Percentiles rank a stretch among this genome's conserved stretches.
Conservation (phyloP, 208 protist species). For the Entamoeba dispar region DNA sequence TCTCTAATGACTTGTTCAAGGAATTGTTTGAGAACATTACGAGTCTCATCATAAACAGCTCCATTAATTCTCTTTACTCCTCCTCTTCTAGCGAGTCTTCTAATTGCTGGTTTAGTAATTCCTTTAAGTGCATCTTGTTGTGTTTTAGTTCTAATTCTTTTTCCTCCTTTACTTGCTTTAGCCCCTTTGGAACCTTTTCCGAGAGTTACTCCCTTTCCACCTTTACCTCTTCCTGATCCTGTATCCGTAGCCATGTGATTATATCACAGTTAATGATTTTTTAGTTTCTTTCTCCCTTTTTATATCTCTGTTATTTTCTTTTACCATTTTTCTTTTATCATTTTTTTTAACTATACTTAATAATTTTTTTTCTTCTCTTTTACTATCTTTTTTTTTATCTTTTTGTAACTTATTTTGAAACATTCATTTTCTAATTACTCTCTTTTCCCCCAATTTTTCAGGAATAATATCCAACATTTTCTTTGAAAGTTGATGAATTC, state of each 20-base stretch:
- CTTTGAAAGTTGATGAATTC: no score
- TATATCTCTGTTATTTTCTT: no score
- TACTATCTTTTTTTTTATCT: no score
- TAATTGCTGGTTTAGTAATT: slow-evolving; percentile 41
- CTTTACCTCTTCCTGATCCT: neutral
- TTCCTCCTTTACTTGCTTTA: neutral
- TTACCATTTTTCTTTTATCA: no score
- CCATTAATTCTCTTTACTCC: slow-evolving; percentile 63
- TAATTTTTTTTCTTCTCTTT: no score
- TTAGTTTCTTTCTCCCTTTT: no score
- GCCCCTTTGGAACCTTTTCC: neutral
- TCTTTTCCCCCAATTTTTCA: no score
- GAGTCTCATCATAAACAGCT: slow-evolving; percentile 66
- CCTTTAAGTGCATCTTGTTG: neutral
- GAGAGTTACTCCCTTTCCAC: neutral
- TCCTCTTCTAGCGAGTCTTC: slow-evolving; percentile 59
- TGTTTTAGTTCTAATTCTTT: neutral
- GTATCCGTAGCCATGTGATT: neutral
- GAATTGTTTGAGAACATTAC: slow-evolving; percentile 62
- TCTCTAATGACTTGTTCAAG: slow-evolving; percentile 67
- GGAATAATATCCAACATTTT: no score
- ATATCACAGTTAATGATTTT: no score
- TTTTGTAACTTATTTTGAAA: no score
- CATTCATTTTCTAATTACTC: no score
- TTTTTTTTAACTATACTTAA: no score